A percentile compares a stretch with the other conserved stretches of the same genome.
Evolutionary conservation across 352 stramenopile genomes (phyloP).

Genomic region (Globisporangium alternatum): DNA sequence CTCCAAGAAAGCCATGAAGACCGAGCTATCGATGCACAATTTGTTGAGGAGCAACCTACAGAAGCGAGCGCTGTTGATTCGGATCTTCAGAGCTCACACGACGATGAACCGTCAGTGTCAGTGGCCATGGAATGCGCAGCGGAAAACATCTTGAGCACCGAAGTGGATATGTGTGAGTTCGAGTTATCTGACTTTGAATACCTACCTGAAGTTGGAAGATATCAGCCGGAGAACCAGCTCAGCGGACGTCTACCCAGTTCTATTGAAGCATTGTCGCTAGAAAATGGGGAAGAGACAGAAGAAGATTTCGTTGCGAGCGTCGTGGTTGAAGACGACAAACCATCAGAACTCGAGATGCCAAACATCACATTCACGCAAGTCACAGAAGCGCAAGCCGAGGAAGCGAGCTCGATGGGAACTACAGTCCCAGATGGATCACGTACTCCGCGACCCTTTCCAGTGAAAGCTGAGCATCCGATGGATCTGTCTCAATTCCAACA

Average conservation of each 20-base stretch:
- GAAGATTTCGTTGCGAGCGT: neutral
- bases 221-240: neutral
- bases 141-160: neutral
- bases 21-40: neutral
- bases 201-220: neutral
- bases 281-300: neutral
- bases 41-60: neutral
- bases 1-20: neutral
- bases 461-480: neutral
- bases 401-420: neutral
- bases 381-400: neutral
- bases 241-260: neutral
- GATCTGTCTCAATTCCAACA: neutral
- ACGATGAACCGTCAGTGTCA: neutral
- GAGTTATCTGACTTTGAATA: constrained; percentile 8
- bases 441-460: neutral
- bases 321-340: neutral
- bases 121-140: too few species aligned
- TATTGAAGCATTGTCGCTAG: neutral
- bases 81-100: neutral
- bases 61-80: neutral
- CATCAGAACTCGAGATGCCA: neutral
- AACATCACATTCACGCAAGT: neutral
- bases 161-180: neutral
- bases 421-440: neutral